Evolutionary conservation across 1,284 basidiomycete genomes (phyloP).

Genomic region (Apiotrichum veenhuisii): DNA sequence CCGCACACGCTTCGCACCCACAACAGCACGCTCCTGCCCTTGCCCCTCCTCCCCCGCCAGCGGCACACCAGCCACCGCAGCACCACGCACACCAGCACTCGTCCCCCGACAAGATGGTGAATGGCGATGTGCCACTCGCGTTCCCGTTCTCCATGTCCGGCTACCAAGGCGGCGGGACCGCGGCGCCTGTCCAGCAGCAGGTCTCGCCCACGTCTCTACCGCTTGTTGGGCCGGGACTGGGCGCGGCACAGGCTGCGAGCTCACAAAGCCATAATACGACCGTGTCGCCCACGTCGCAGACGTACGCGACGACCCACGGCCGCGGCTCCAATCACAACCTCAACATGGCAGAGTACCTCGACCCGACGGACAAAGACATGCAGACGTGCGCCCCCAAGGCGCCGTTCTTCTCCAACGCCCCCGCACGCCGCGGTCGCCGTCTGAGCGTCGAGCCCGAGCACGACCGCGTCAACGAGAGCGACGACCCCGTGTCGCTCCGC

Average conservation of each 20-base stretch:
- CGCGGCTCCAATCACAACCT: slow-evolving; percentile 14
- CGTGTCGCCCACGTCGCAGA: slow-evolving; percentile 1
- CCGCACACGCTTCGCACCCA: neutral
- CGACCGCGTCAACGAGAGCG: slow-evolving; percentile 13
- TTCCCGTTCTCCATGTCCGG: neutral
- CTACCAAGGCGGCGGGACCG: neutral
- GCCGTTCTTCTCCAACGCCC: slow-evolving; percentile 26
- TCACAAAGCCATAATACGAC: neutral
- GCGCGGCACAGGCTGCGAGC: neutral
- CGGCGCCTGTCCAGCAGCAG: neutral
- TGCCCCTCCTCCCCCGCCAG: neutral
- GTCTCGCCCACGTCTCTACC: neutral
- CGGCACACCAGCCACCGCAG: neutral
- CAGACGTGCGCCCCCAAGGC: slow-evolving; percentile 8
- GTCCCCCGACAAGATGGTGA: neutral
- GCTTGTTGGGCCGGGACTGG: neutral
- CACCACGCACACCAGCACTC: neutral
- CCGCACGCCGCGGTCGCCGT: slow-evolving; percentile 1
- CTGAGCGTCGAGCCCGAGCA: neutral
- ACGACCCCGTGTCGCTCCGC: slow-evolving; percentile 26
- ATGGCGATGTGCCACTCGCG: neutral
- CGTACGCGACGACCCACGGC: neutral
- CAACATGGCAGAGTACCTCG: slow-evolving; percentile 28
- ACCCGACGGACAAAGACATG: slow-evolving; percentile 21
- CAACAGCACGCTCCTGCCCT: neutral